Evolutionary conservation across 257 asterid species (phyloP), one percentile per base, ranked within the genome.

Genomic region (Scutellaria baicalensis): DNA sequence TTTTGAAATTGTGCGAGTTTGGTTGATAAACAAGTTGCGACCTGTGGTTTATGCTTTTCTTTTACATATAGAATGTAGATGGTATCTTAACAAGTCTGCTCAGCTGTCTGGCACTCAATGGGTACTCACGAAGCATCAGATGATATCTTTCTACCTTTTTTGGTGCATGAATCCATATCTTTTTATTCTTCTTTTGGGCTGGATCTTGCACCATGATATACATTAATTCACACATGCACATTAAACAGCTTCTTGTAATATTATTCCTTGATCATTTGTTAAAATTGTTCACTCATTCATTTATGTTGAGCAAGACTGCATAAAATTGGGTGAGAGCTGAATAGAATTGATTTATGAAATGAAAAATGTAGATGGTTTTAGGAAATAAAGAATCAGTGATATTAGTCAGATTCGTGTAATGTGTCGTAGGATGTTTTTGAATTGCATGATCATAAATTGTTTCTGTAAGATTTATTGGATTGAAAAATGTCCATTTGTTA

Each of bases 401-500:
- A 51, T 12, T 40, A 44, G 45, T 38, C 51, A 69, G 42, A 6
- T 67, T 51, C 54, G 23, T 20, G 23, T 31, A 63, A 13, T 68
- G 59, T 14, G 47, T 17, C 1, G 35, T 12, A 33, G 71, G 61
- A 14, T 77, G 44, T 64, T 6, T 51, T 70, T 47, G 66, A 43
- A 13, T 43, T 38, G 62, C 11, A 4, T 59, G 23, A 65, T 58
- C 45, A 10, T 18, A n/a, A 11, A 7, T 51, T 52, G 35, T 59
- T 45, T 39, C 62, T 14, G 49, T 40, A 44, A 57, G 58, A 64
- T 35, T 45, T 20, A 20, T 66, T 23, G 42, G 68, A 56, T 66
- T 36, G 67, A 42, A 68, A 64, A 13, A 56, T 69, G 59, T 54
- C 23, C 38, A 63, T 59, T 71, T n/a, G 14, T 59, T 38, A 76